Evolutionary conservation across 2,329 filamentous ascomycete genomes (phyloP).

Genomic region (Ophiocordyceps sinensis): DNA sequence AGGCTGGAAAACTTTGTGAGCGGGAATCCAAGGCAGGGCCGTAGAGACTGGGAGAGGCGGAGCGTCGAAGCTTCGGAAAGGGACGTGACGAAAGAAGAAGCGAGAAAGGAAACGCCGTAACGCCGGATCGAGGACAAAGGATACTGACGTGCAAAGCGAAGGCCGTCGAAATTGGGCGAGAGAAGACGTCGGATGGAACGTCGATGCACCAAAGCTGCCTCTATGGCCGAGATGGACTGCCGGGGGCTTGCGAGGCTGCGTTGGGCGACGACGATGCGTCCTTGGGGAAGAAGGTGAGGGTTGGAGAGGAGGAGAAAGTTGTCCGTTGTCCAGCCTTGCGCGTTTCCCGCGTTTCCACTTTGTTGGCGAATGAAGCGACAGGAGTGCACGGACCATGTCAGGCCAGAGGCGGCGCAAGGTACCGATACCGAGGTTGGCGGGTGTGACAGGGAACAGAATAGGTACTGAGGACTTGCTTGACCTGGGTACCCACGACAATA

Average conservation of each 20-base stretch:
- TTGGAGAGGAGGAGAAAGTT: constrained; percentile 2
- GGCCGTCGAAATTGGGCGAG: not conserved
- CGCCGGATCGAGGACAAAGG: not conserved
- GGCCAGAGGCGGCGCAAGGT: not conserved
- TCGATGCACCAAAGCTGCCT: not conserved
- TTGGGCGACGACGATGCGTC: constrained; percentile 1
- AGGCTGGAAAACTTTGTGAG: not conserved
- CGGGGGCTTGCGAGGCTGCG: not conserved
- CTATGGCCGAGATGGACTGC: not conserved
- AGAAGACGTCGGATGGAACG: not conserved
- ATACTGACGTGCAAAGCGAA: not conserved
- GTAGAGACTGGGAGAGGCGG: not conserved
- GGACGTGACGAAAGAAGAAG: not conserved
- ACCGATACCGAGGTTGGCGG: not conserved
- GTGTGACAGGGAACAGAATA: not conserved
- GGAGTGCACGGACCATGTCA: constrained; percentile 1
- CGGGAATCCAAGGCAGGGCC: not conserved
- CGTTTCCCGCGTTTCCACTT: not conserved
- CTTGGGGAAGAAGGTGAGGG: not conserved
- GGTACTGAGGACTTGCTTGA: no score
- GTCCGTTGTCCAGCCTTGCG: constrained; percentile 4
- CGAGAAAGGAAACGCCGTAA: not conserved
- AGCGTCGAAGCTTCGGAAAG: not conserved
- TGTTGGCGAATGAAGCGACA: not conserved
- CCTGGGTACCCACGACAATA: no score